Base-by-base conservation (phyloP, 768 basidiomycete species). In the Calocybe indica region DNA sequence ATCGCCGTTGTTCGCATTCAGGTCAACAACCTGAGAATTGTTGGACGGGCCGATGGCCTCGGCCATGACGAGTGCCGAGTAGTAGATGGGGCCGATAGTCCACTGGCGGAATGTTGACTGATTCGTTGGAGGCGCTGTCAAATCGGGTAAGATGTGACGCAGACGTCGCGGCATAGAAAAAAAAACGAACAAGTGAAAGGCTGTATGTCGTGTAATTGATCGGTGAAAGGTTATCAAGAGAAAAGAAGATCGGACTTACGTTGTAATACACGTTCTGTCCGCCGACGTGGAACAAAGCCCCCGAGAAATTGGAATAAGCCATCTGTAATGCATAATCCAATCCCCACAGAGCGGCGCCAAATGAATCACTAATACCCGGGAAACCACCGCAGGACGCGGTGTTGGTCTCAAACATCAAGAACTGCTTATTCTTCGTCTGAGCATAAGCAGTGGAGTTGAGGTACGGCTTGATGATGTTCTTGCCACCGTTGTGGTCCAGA, bases 1-100 rank as follows among this genome's bases (percentile, higher is more conserved):
- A 58, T 76, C 78, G 9, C 67, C 74, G 40, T 51, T 55, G 55
- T 80, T 80, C 28, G 73, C 71, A 15, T 62, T 58, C 31, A 92
- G 69, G 59, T 92, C 88, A 22, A 85, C 58, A 7, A 91, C 73
- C 51, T 79, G 85, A 0, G 82, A 75, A 0, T 56, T 61, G 60
- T 84, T 83, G 7, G 78, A 74, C 12, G 75, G 63, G 13, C 85
- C 85, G 15, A 91, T 67, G 2, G 73, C 72, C 61, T 92, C 89
- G 2, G 87, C 82, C 49, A 84, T 68, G 51, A 79, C 73, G 5
- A 93, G 69, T 3, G 83, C 75, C 1, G 87, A 74, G 62, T 91
- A 92, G 67, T 87, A 90, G 43, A 84, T 69, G 0, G 88, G 79
- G 0, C 85, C 86, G 40, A 89, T 69, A 0, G 85, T 85, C 88